phyloP scores from a whole-genome alignment of 2,329 filamentous ascomycete species.

The Fusarium austroafricanum region DNA sequence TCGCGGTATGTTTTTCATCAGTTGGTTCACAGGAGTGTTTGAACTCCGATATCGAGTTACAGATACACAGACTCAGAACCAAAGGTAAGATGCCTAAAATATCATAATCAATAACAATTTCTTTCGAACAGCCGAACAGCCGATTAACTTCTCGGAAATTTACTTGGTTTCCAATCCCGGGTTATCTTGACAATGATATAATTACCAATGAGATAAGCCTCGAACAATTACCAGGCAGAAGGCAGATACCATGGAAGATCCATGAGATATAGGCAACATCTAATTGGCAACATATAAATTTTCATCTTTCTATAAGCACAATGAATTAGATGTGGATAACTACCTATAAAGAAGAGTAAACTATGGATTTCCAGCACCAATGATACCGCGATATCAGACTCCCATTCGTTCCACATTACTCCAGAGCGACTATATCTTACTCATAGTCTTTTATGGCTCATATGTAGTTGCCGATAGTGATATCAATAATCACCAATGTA shows the following conservation, averaged over 20 bases:
- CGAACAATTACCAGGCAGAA: neutral
- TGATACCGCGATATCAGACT: neutral
- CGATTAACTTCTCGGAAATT: too few species aligned
- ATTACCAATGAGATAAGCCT: too few species aligned
- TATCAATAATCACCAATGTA: neutral
- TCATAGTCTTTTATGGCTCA: neutral
- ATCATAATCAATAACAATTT: too few species aligned
- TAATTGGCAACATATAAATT: neutral
- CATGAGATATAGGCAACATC: neutral
- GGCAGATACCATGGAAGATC: neutral
- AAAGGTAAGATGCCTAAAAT: too few species aligned
- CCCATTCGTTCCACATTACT: neutral
- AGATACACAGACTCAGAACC: too few species aligned
- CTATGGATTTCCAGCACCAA: neutral
- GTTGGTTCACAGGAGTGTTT: too few species aligned
- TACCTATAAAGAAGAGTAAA: neutral
- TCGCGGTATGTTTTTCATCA: too few species aligned
- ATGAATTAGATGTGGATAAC: neutral
- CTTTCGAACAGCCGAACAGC: too few species aligned
- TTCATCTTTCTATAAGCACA: neutral
- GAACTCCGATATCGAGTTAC: too few species aligned
- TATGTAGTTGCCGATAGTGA: neutral
- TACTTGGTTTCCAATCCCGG: too few species aligned
- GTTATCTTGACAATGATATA: too few species aligned
- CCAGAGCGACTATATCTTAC: neutral